Evolutionary conservation across 306 rosid genomes (phyloP), one percentile per base, ranked within the genome.

Genomic region (Quillaja saponaria): DNA sequence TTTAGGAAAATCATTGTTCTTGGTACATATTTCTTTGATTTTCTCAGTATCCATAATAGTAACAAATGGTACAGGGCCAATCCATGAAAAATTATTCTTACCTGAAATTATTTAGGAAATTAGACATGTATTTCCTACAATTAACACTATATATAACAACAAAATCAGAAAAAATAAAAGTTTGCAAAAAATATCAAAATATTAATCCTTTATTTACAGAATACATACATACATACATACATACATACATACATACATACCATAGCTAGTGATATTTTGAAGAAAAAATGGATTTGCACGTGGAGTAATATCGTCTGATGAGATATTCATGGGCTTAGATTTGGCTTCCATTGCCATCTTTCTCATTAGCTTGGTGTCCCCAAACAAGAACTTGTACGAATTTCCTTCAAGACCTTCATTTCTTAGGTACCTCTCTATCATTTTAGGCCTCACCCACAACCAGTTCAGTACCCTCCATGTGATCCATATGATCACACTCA

Each of bases 401-500:
- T 54, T 25, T 25, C 31, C 31, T 25, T 25, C 31, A 25, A 25
- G 31, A 25, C 31, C 31, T 1, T 25, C 31, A 65, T 20, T 5
- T 39, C 77, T 72, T 8, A 80, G 25, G 13, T 8, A 1, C 21
- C 35, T 72, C 63, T 76, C 85, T 0, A 79, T 38, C 53, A 16
- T 70, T 59, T 55, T 79, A 0, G 71, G 80, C 49, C 40, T 53
- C 13, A 78, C 3, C 83, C 80, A 78, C 13, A 74, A 13, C 71
- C 71, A 69, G 9, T 78, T 38, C 34, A 69, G 2, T 10, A 69
- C 41, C 13, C 34, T 49, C 80, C 64, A 74, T 55, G 54, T n/a
- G n/a, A n/a, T 49, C 13, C 48, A 42, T 12, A 42, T 42, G 0
- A 42, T 1, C n/a, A 6, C 48, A 11, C 5, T 42, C 7, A 13